Conservation (phyloP, 2,329 filamentous ascomycete genomes). For the Fusarium protoensiforme region DNA sequence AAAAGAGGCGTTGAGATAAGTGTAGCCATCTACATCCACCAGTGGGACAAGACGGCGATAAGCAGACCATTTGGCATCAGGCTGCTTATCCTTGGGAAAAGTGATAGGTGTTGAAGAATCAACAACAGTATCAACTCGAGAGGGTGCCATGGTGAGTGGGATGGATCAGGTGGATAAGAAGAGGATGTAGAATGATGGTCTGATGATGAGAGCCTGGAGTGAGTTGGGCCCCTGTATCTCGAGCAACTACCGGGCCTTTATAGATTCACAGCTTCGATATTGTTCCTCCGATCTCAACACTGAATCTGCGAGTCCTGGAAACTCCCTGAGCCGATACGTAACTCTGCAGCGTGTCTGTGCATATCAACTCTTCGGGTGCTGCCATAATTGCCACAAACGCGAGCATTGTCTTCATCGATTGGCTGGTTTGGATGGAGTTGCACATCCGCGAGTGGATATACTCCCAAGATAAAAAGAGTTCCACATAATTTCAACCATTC, state of each 20-base stretch:
- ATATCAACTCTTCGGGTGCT: background rate
- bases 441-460: background rate
- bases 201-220: background rate
- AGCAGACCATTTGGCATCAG: background rate
- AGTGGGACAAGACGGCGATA: background rate
- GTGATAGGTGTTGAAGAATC: background rate
- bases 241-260: background rate
- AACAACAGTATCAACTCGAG: background rate
- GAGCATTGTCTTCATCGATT: background rate
- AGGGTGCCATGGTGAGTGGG: background rate
- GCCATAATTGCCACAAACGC: background rate
- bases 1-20: background rate
- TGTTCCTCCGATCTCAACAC: background rate
- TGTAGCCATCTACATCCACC: background rate
- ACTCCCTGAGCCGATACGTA: background rate
- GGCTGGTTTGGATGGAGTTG: background rate
- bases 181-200: background rate
- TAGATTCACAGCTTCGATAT: background rate
- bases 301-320: background rate
- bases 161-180: background rate
- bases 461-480: background rate
- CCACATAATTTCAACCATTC: background rate
- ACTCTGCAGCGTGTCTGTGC: background rate
- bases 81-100: background rate
- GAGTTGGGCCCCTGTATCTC: background rate